Evolutionary conservation across 140 eudicot genomes (phyloP), one percentile per base, ranked within the genome.

Genomic region (Bidens hawaiensis): DNA sequence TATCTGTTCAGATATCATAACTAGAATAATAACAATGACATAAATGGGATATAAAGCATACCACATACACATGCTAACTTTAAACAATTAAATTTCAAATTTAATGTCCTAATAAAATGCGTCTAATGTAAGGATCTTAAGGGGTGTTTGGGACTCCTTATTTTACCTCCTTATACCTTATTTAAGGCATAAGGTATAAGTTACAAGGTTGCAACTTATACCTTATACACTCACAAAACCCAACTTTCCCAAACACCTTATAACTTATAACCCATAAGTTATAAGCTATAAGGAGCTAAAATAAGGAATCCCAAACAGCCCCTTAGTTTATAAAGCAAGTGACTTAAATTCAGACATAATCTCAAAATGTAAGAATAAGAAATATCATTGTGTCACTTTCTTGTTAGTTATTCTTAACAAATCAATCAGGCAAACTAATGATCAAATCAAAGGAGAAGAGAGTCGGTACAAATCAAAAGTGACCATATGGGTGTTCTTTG

Each of bases 401-500:
- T 24, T 6, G n/a, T 17, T 1, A 56, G 62, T 56, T 46, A 11
- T 17, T 27, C 27, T 34, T 65, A 51, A 30, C 62, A 15, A 59
- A 50, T 38, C 47, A 49, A 25, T 74, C 15, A 43, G 60, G 52
- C 43, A 60, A 57, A 59, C 11, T 34, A 49, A 13, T 66, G 25
- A 62, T 52, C 12, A 45, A 27, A 48, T 59, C 46, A 62, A 75
- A 52, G 70, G 60, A 89, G 82, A 62, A 80, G 70, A 30, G 69
- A 72, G 86, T 76, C 85, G 78, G 83, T 86, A 83, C 89, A 79
- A 69, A 90, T 86, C 83, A 86, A 79, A 79, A 71, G 88, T 41
- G 87, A 93, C 99, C 99, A 88, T 93, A 93, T 80, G 99, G 99
- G 41, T 93, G 99, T 81, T 93, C 99, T 88, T 88, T 93, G 79